Evolutionary conservation across 331 rosid species (phyloP), one percentile per base, ranked within the genome.

Genomic region (Arachis monticola): DNA sequence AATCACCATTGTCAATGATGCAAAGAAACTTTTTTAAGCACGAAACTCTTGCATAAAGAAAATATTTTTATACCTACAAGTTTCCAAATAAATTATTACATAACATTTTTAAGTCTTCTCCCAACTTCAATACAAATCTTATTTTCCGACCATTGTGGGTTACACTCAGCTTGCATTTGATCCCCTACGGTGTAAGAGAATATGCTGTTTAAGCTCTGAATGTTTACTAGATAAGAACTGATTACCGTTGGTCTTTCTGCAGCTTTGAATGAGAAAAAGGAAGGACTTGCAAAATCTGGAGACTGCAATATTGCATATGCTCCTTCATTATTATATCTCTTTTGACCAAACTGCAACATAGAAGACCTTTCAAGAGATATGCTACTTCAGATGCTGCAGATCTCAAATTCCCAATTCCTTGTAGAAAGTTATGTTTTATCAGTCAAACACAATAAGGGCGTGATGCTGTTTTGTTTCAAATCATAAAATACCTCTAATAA

Each of bases 291-390:
- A 73, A 93, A 88, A 79, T 88, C 76, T 30, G 93, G 97, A 8
- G 84, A 82, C 81, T 80, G 75, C 89, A 93, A 79, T 68, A 88
- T 68, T 61, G 96, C 98, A 77, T 88, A 93, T 45, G 96, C 97
- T 69, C 96, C 98, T 79, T 87, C 86, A 57, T 88, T 93, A 79
- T 81, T 68, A 83, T 85, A 91, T 65, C 85, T 87, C 76, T 77
- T 88, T 74, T 75, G 78, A 66, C 96, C 88, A 53, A 84, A 83
- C 98, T 93, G 85, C 86, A 84, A 52, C 30, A 80, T 42, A 81
- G 35, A 64, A 80, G 68, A 69, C 64, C 71, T 62, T 79, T 65
- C 62, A 58, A 47, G 38, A 63, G 82, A 70, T 70, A 60, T 63
- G 74, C 77, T 65, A 44, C 74, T 72, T 73, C 42, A 46, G 32